Base-by-base conservation (phyloP, 805 yeast genomes). In the Hermanozyma aechmeae region DNA sequence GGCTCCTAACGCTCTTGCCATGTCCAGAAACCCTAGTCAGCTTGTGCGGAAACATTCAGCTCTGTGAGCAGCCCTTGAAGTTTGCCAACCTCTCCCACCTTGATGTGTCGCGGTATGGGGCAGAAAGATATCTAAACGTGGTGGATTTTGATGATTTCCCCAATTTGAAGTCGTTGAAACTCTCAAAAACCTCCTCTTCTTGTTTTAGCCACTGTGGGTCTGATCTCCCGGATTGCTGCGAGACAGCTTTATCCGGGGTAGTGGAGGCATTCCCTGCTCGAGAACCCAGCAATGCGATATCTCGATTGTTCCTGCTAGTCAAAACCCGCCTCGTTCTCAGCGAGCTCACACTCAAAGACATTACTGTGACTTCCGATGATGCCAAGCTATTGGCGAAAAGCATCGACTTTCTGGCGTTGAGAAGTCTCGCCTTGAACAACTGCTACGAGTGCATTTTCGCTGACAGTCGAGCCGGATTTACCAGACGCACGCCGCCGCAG, bases 21-120 rank as follows among this genome's bases (percentile, higher is more conserved):
- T 10, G 27, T 40, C 12, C 15, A 15, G 11, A 31, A n/a, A n/a
- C n/a, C n/a, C n/a, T n/a, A n/a, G n/a, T n/a, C n/a, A n/a, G 28
- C 19, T 25, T 39, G 8, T 14, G 34, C n/a, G 44, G 44, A 5
- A 40, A 40, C 23, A 33, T 40, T 16, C 16, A 16, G 13, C n/a
- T 24, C 24, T 10, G n/a, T 22, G 6, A 9, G 23, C 15, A 21
- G 15, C 13, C n/a, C 25, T 10, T 5, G 20, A 18, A 3, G n/a
- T 27, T 34, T 8, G 16, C 27, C 5, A 13, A 15, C 11, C 30
- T 40, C 13, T 27, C 31, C 13, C 28, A 30, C 13, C 22, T 40
- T 13, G 38, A 39, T 24, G 17, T 40, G 2, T 40, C 45, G 13
- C 30, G 32, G 23, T 23, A 34, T 25, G 25, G 18, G 13, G 12